Conservation (phyloP, 2,329 filamentous ascomycete genomes). For the Dactylellina drechsleri region DNA sequence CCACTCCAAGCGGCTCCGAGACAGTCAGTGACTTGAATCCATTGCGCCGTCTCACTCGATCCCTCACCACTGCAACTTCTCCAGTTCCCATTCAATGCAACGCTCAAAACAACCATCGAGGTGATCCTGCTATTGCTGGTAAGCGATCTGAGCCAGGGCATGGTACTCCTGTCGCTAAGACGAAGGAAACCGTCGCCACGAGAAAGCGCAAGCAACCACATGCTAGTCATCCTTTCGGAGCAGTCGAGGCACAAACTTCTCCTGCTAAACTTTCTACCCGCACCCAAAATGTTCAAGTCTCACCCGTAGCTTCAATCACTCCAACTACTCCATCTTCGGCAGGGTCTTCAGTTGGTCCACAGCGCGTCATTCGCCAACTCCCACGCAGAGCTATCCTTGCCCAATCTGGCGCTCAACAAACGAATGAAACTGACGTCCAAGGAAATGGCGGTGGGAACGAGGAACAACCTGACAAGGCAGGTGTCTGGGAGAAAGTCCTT, state of each 20-base stretch:
- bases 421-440: not conserved
- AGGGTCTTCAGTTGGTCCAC: too few relatives aligned
- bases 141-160: not conserved
- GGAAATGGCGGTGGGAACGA: not conserved
- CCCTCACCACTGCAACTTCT: not conserved
- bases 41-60: slow-evolving; percentile 13
- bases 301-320: too few relatives aligned
- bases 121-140: not conserved
- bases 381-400: not conserved
- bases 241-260: not conserved
- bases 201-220: not conserved
- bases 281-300: not conserved
- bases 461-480: not conserved
- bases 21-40: not conserved
- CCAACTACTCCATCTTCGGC: too few relatives aligned
- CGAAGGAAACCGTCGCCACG: too few relatives aligned
- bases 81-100: not conserved
- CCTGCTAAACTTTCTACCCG: not conserved
- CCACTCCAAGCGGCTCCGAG: slow-evolving; percentile 19
- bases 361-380: too few relatives aligned
- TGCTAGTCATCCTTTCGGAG: not conserved
- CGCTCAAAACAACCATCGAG: not conserved
- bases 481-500: slow-evolving; percentile 6
- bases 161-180: too few relatives aligned
- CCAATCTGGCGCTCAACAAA: not conserved